These are phyloP conservation scores for Mortierella sp. DNA, from an alignment of 371 early-diverging fungal genomes.

Conservation along the genomic window DNA sequence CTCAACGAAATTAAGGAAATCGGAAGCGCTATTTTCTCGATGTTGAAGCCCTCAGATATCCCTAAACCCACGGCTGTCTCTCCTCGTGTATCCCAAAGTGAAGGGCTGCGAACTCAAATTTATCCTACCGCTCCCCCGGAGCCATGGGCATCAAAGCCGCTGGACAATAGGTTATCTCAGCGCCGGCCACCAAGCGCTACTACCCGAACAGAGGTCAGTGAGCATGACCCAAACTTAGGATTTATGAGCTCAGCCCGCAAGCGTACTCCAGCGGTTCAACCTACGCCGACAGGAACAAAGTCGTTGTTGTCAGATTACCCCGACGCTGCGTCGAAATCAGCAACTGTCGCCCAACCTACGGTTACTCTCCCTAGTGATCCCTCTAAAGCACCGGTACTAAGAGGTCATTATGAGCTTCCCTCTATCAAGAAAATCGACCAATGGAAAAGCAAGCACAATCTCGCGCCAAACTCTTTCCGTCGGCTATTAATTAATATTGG, in stretches of 20 bases:
- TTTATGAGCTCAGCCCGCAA: slow-evolving; percentile 43
- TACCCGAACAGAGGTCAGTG: background rate
- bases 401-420: slow-evolving; percentile 46
- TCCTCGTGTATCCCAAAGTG: background rate
- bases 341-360: slow-evolving; percentile 2
- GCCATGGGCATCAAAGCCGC: slow-evolving; percentile 27
- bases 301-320: slow-evolving; percentile 35
- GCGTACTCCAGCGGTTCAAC: slow-evolving; percentile 1
- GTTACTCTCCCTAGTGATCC: slow-evolving; percentile 38
- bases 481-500: slow-evolving; percentile 33
- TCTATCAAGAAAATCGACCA: slow-evolving; percentile 46
- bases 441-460: slow-evolving; percentile 42
- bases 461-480: slow-evolving; percentile 43
- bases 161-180: slow-evolving; percentile 14
- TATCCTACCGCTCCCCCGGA: slow-evolving; percentile 44
- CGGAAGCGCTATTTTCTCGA: slow-evolving; percentile 1
- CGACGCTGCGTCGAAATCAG: slow-evolving; percentile 12
- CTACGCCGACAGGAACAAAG: slow-evolving; percentile 12
- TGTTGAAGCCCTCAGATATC: background rate
- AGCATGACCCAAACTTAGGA: slow-evolving; percentile 32
- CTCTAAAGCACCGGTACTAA: slow-evolving; percentile 35
- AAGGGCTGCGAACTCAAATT: slow-evolving; percentile 21
- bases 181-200: slow-evolving; percentile 20
- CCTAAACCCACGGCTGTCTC: background rate
- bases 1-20: background rate